Evolutionary conservation across 805 yeast genomes (phyloP), one percentile per base, ranked within the genome.

Genomic region (Saccharomycopsis amapae): DNA sequence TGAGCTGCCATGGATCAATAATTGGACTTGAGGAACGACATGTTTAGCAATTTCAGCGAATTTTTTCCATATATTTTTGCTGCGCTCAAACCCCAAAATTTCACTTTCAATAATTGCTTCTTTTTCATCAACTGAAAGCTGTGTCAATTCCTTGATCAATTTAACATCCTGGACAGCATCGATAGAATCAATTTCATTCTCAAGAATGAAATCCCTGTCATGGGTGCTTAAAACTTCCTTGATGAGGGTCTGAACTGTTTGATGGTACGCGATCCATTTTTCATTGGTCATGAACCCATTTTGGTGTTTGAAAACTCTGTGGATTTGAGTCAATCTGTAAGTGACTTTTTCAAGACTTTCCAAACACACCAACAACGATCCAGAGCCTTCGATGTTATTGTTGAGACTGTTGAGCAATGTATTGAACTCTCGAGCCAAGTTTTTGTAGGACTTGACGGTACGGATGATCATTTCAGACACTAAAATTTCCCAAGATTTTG

Each of bases 181-280:
- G 15, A n/a, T 15, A 22, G 15, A 13, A 2, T 22, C 28, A 9
- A 38, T 5, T 26, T 38, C 40, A 38, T 23, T 22, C 15, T 38
- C 40, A 2, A 38, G 12, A 22, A 38, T 17, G 20, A 38, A 38
- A 38, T 38, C 32, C 17, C 40, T 24, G 20, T 24, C 30, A 26
- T 10, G n/a, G 23, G 20, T 38, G 7, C 12, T 22, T n/a, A 23
- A n/a, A 38, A 5, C 7, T 26, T 38, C 13, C 6, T 2, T 6
- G 2, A 6, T 17, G 6, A 38, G 15, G 9, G 5, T n/a, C 28
- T 15, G 30, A 38, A 23, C 15, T 26, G 15, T 9, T 7, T 5
- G 5, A 24, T 24, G 32, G 23, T 38, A 26, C 13, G n/a, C 32
- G 6, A 13, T 7, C 40, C 40, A 38, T 17, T 38, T 38, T 10